phyloP scores from a whole-genome alignment of 257 asterid species.

The Paulownia fortunei region DNA sequence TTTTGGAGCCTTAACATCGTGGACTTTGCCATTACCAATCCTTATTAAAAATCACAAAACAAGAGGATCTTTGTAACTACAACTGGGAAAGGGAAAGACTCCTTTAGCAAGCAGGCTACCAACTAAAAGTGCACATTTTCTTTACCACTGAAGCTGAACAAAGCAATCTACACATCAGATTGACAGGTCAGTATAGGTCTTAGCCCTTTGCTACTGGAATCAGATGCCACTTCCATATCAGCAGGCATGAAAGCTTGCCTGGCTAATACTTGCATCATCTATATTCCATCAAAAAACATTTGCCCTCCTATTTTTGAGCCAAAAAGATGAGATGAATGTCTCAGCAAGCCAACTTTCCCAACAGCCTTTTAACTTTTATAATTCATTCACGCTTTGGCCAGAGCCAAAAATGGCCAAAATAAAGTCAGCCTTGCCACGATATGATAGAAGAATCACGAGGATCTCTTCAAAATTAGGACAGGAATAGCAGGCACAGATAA shows the following conservation, averaged over 20 bases:
- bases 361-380: neutral
- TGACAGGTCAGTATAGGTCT: neutral
- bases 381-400: neutral
- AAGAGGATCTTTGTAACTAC: neutral
- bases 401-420: neutral
- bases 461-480: neutral
- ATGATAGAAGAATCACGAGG: neutral
- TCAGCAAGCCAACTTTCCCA: no score
- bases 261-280: neutral
- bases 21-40: neutral
- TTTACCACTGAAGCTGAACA: neutral
- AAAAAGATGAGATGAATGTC: neutral
- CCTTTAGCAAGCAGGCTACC: neutral
- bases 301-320: neutral
- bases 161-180: neutral
- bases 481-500: neutral
- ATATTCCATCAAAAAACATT: no score
- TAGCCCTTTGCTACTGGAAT: no score
- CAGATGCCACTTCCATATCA: no score
- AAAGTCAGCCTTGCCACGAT: neutral
- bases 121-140: neutral
- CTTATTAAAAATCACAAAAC: constrained; percentile 1
- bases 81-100: neutral
- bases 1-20: neutral
- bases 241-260: no score